Evolutionary conservation across 2,329 filamentous ascomycete genomes (phyloP), one percentile per base, ranked within the genome.

Genomic region (Phaeosphaeria sp.): DNA sequence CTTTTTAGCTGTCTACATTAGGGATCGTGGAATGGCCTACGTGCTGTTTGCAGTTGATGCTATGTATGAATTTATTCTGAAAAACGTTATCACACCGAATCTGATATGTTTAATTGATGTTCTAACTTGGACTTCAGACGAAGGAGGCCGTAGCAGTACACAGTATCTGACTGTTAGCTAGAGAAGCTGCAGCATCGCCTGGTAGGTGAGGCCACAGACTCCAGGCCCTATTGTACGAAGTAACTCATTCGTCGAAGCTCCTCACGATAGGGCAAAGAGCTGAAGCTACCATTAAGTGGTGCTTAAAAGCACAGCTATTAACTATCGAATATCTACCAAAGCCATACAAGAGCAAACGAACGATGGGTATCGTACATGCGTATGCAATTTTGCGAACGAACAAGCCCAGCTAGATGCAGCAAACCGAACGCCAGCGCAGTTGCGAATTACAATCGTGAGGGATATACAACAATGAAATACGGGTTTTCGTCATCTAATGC

Each of bases 401-500:
- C n/a, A 21, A 43, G 40, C 17, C 40, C 40, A 43, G 40, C 40
- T 21, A 18, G 11, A 20, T 43, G 40, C 40, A 43, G 20, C 40
- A 43, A n/a, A 18, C 18, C 40, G 20, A 18, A 43, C 40, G 40
- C 42, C 18, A 56, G 30, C 11, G 30, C 30, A 36, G 30, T 49
- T 2, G 25, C 20, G 43, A 49, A 15, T 46, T 39, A 44, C 4
- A 27, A 51, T n/a, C 21, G 47, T 3, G 33, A 64, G 42, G 25
- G 18, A 25, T n/a, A 9, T 25, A 53, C 17, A 25, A 20, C 20
- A 17, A 20, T 13, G 40, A 5, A 24, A 40, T 49, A 53, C 59
- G 6, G 8, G n/a, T n/a, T n/a, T 18, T 36, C 8, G 11, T 36
- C 30, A 13, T 13, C 30, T 57, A 59, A 25, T 56, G 52, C 21